A percentile compares a stretch with the other conserved stretches of the same genome.
Evolutionary conservation across 176 grass and related monocot genomes (phyloP).

Genomic region (Dendrocalamus sinicus): DNA sequence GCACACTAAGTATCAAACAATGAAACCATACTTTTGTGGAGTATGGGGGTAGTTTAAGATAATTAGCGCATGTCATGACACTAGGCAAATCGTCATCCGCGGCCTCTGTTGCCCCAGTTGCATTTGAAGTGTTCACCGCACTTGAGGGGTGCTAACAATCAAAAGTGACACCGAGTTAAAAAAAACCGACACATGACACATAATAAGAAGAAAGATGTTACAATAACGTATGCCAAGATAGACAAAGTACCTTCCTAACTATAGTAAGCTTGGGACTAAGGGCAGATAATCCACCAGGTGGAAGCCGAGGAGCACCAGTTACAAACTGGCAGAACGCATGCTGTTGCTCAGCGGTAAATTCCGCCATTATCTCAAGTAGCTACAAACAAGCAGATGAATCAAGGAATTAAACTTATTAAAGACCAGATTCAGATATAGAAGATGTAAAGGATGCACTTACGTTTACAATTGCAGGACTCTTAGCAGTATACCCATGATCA

Average conservation of each 20-base stretch:
- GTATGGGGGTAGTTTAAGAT: conserved; percentile 89
- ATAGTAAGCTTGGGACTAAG: conserved; percentile 88
- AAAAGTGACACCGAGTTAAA: conserved; percentile 31
- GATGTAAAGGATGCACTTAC: conserved; percentile 51
- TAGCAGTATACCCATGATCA: conserved; percentile 92
- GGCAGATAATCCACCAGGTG: conserved; percentile 88
- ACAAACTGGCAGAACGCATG: conserved; percentile 95
- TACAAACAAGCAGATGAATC: conserved; percentile 45
- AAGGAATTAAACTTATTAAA: conserved; percentile 17
- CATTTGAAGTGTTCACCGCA: conserved; percentile 52
- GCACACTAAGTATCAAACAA: neutral
- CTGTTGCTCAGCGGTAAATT: conserved; percentile 80
- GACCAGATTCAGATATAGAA: neutral
- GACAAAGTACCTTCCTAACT: conserved; percentile 75
- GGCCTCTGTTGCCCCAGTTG: conserved; percentile 54
- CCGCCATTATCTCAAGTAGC: conserved; percentile 84
- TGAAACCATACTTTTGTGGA: conserved; percentile 63
- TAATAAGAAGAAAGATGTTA: neutral
- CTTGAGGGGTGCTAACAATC: conserved; percentile 72
- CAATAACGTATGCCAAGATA: neutral
- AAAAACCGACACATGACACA: neutral
- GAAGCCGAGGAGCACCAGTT: conserved; percentile 89
- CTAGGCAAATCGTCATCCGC: conserved; percentile 91
- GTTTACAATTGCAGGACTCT: conserved; percentile 70
- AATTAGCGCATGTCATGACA: conserved; percentile 97